phyloP scores from a whole-genome alignment of 2,329 filamentous ascomycete genomes.

The Pseudogymnoascus sp. region DNA sequence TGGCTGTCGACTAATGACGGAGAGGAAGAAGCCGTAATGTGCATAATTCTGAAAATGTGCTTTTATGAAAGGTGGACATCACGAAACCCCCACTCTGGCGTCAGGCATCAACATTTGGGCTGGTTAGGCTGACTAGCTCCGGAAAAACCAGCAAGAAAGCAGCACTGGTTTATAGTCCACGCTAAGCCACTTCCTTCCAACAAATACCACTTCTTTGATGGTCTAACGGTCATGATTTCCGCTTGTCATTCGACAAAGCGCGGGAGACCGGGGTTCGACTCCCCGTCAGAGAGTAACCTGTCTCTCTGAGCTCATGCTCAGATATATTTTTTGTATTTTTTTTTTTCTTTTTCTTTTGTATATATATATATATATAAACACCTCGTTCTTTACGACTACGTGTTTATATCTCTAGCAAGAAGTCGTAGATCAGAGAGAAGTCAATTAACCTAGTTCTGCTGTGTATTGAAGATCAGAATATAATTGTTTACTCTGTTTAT shows the following conservation, averaged over 20 bases:
- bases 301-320: constrained; percentile 12
- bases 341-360: background rate
- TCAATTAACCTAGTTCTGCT: background rate
- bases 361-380: background rate
- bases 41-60: background rate
- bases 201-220: constrained; percentile 16
- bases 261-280: constrained; percentile 15
- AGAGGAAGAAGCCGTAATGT: background rate
- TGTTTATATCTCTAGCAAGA: background rate
- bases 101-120: background rate
- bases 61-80: background rate
- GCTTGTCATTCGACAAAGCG: constrained; percentile 27
- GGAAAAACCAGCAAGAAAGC: background rate
- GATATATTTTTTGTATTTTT: background rate
- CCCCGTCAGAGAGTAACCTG: constrained; percentile 10
- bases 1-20: background rate
- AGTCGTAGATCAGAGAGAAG: background rate
- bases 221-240: constrained; percentile 30
- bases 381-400: too few species aligned
- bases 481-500: background rate
- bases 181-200: background rate
- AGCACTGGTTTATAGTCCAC: background rate
- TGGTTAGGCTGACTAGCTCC: too few species aligned
- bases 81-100: too few species aligned
- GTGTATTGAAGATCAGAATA: background rate